A percentile compares a stretch with the other conserved stretches of the same genome.
Evolutionary conservation across 1,284 basidiomycete species (phyloP).

Genomic region (Pseudomicrostroma phylloplanum): DNA sequence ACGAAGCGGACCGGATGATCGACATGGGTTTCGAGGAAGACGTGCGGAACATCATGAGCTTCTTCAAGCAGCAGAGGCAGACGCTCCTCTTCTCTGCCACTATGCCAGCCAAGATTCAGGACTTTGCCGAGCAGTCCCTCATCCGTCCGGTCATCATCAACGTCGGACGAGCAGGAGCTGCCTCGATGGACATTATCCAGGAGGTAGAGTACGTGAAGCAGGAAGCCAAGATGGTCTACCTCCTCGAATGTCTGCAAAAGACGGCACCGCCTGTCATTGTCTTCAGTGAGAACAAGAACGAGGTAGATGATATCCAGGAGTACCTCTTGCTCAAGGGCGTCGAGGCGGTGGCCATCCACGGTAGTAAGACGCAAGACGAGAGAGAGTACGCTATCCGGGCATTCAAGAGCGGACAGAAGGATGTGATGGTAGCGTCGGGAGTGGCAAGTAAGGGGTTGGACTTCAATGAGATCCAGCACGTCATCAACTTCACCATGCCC

Average conservation of each 20-base stretch:
- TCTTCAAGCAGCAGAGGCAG: constrained; percentile 70
- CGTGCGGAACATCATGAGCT: constrained; percentile 91
- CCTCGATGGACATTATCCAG: constrained; percentile 91
- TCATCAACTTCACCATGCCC: constrained; percentile 97
- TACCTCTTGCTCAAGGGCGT: constrained; percentile 93
- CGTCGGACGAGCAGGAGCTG: constrained; percentile 94
- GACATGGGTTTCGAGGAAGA: constrained; percentile 98
- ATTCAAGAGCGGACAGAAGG: constrained; percentile 92
- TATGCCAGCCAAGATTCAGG: constrained; percentile 97
- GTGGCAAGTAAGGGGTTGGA: constrained; percentile 97
- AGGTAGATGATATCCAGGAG: constrained; percentile 98
- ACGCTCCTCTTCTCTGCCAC: constrained; percentile 96
- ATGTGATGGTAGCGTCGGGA: constrained; percentile 97
- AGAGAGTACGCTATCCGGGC: constrained; percentile 96
- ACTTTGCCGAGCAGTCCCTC: constrained; percentile 92
- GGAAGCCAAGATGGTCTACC: constrained; percentile 98
- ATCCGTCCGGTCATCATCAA: constrained; percentile 90
- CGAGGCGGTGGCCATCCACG: constrained; percentile 97
- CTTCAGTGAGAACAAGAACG: constrained; percentile 98
- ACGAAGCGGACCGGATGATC: constrained; percentile 99
- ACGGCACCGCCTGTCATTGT: constrained; percentile 96
- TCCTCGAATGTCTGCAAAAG: constrained; percentile 94
- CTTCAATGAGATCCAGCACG: constrained; percentile 95
- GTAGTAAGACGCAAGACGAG: constrained; percentile 95
- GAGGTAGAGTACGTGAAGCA: constrained; percentile 98